phyloP scores from a whole-genome alignment of 805 yeast species.

The Kazachstania africana region DNA sequence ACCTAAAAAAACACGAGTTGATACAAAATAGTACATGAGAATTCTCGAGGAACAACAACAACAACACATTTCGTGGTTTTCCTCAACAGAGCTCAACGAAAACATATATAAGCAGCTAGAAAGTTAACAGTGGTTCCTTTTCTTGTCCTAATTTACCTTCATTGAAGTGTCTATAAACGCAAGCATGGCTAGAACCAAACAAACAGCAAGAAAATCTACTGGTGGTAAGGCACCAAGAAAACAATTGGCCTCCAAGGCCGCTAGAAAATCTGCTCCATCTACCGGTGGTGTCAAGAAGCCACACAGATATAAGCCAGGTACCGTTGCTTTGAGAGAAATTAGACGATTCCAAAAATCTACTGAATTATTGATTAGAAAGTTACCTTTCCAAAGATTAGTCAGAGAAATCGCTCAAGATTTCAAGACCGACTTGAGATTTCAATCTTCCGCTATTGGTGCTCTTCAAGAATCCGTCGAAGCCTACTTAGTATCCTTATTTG shows the following conservation, averaged over 20 bases:
- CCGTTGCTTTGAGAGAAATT: slow-evolving; percentile 91
- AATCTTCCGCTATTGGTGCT: slow-evolving; percentile 94
- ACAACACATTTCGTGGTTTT: too few species aligned
- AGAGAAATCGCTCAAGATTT: slow-evolving; percentile 92
- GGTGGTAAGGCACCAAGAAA: slow-evolving; percentile 96
- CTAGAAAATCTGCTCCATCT: slow-evolving; percentile 86
- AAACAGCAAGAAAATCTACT: slow-evolving; percentile 88
- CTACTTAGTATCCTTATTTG: slow-evolving; percentile 87
- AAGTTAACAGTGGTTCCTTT: too few species aligned
- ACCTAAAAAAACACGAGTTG: too few species aligned
- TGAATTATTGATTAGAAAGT: slow-evolving; percentile 84
- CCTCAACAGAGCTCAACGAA: too few species aligned
- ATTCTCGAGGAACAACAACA: too few species aligned
- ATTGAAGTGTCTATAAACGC: too few species aligned
- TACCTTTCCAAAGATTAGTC: slow-evolving; percentile 94
- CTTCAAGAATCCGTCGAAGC: slow-evolving; percentile 98
- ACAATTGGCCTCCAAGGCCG: slow-evolving; percentile 84
- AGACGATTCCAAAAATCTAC: slow-evolving; percentile 96
- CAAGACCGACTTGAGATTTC: slow-evolving; percentile 89
- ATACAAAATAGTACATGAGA: too few species aligned
- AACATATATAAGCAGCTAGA: too few species aligned
- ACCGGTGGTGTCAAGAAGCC: slow-evolving; percentile 90
- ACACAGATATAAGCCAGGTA: slow-evolving; percentile 95
- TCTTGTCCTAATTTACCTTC: too few species aligned
- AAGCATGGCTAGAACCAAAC: slow-evolving; percentile 82